A percentile compares a stretch with the other conserved stretches of the same genome.
phyloP scores from a whole-genome alignment of 1,284 basidiomycete genomes.

The Sanghuangporus weigelae region DNA sequence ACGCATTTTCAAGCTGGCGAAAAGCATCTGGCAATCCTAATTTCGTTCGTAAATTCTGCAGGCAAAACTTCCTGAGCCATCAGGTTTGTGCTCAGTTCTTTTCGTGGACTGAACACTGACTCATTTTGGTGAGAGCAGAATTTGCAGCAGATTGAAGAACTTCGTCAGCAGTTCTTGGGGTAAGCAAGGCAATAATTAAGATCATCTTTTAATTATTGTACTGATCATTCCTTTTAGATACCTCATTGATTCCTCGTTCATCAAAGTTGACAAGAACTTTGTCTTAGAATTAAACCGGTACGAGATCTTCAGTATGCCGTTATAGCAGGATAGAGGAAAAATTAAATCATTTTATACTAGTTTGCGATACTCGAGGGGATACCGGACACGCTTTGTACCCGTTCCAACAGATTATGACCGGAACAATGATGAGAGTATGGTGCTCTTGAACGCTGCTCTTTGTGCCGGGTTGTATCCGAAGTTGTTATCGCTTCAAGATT shows the following conservation, averaged over 20 bases:
- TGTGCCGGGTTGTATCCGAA: conserved; percentile 92
- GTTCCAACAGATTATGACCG: conserved; percentile 71
- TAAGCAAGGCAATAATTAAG: conserved; percentile 27
- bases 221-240: conserved; percentile 40
- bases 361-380: conserved; percentile 66
- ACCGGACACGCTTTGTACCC: conserved; percentile 69
- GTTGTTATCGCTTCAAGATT: conserved; percentile 67
- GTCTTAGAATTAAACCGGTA: conserved; percentile 72
- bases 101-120: not conserved
- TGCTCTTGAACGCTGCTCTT: conserved; percentile 79
- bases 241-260: conserved; percentile 85
- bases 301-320: conserved; percentile 17
- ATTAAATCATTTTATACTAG: conserved; percentile 33
- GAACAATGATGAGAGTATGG: conserved; percentile 58
- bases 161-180: conserved; percentile 91
- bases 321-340: not conserved
- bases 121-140: conserved; percentile 47
- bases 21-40: conserved; percentile 63
- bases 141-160: conserved; percentile 93
- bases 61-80: conserved; percentile 80
- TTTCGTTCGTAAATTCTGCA: conserved; percentile 74
- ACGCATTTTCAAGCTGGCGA: conserved; percentile 88
- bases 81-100: conserved; percentile 45
- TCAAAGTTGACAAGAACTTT: conserved; percentile 63
- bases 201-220: not conserved